Conservation (phyloP, 129 eudicot genomes). For the Helichrysum umbraculigerum region DNA sequence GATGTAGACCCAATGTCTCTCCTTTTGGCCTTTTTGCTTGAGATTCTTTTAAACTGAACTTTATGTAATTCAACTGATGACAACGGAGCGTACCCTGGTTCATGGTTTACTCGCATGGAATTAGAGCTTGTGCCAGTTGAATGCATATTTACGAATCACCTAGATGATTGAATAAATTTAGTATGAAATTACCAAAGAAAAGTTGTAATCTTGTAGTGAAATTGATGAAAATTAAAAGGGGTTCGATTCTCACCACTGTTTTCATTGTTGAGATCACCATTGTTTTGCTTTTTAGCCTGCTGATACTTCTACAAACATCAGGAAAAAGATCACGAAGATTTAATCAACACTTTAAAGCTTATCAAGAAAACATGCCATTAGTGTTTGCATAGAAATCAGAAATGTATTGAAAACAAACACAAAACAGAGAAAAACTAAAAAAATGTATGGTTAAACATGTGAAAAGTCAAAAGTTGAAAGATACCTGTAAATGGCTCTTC, state of each 20-base stretch:
- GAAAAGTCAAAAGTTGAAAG: slow-evolving; percentile 18
- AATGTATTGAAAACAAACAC: neutral
- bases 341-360: neutral
- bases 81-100: slow-evolving; percentile 41
- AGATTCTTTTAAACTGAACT: slow-evolving; percentile 12
- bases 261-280: slow-evolving; percentile 49
- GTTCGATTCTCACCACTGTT: slow-evolving; percentile 51
- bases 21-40: no score
- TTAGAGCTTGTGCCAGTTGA: slow-evolving; percentile 48
- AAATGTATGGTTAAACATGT: neutral
- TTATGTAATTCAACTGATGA: slow-evolving; percentile 2
- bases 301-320: slow-evolving; percentile 71
- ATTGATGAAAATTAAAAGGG: slow-evolving; percentile 9
- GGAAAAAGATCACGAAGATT: slow-evolving; percentile 6
- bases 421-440: neutral
- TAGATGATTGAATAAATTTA: slow-evolving; percentile 1
- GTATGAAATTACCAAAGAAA: neutral
- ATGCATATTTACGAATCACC: slow-evolving; percentile 58
- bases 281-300: slow-evolving; percentile 67
- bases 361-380: neutral
- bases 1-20: no score
- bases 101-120: slow-evolving; percentile 50
- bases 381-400: neutral
- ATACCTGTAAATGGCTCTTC: slow-evolving; percentile 88
- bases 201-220: neutral